Evolutionary conservation across 2,329 filamentous ascomycete species (phyloP).

Genomic region (Seiridium cupressi): DNA sequence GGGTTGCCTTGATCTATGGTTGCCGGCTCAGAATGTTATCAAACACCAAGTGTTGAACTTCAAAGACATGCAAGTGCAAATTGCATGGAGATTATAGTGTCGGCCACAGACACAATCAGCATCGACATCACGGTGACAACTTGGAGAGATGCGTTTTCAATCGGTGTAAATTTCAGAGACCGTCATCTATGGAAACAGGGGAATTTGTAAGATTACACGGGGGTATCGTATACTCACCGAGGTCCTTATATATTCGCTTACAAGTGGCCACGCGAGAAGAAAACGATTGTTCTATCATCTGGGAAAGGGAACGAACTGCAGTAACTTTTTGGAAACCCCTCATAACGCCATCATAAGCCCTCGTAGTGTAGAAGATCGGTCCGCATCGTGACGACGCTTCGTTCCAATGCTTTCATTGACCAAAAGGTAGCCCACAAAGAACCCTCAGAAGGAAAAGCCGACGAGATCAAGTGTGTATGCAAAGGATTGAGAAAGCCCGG

Average conservation of each 20-base stretch:
- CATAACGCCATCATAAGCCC: conserved; percentile 31
- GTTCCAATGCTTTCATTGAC: conserved; percentile 24
- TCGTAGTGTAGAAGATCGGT: conserved; percentile 29
- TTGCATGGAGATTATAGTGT: no score
- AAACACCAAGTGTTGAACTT: no score
- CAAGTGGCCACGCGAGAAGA: not conserved
- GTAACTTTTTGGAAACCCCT: conserved; percentile 25
- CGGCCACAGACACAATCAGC: no score
- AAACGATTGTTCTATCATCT: not conserved
- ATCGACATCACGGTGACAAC: no score
- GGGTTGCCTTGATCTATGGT: no score
- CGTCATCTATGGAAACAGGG: conserved; percentile 1
- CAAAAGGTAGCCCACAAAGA: conserved; percentile 16
- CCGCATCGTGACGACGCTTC: conserved; percentile 29
- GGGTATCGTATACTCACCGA: conserved; percentile 5
- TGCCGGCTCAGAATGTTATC: no score
- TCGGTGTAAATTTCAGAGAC: not conserved
- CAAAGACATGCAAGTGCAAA: no score
- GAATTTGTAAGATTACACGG: not conserved
- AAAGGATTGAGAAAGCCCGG: conserved; percentile 8
- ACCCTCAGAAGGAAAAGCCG: conserved; percentile 32
- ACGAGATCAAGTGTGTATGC: conserved; percentile 15
- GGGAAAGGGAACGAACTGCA: not conserved
- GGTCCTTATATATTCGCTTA: not conserved
- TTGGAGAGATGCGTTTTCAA: no score